phyloP scores from a whole-genome alignment of 306 rosid genomes.

The Quercus wislizeni region DNA sequence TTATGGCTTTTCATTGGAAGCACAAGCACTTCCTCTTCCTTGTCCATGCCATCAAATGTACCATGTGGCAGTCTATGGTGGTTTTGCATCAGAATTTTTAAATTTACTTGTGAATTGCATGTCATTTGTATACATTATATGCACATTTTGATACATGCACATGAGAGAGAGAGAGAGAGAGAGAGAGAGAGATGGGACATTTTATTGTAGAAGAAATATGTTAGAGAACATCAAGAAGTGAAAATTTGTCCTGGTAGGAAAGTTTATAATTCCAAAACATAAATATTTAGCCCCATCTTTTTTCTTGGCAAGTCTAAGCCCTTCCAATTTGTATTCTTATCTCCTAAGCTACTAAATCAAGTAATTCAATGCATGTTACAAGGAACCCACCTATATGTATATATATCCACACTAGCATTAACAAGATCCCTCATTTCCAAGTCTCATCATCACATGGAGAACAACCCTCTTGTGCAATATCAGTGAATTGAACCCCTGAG shows the following conservation, averaged over 20 bases:
- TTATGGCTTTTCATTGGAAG: too few species aligned
- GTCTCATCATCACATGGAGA: constrained; percentile 42
- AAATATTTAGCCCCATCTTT: background rate
- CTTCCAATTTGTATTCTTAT: background rate
- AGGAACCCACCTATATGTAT: background rate
- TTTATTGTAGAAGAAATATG: background rate
- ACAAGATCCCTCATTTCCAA: constrained; percentile 33
- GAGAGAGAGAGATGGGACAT: background rate
- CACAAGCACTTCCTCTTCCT: too few species aligned
- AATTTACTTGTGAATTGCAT: too few species aligned
- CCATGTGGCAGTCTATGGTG: background rate
- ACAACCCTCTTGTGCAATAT: constrained; percentile 76
- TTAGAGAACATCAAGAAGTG: background rate
- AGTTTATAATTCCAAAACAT: background rate
- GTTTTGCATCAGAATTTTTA: background rate
- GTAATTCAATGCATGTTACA: background rate
- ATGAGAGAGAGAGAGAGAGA: too few species aligned
- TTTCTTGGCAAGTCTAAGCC: background rate
- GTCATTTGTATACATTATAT: too few species aligned
- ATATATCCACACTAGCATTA: background rate
- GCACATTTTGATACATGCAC: too few species aligned
- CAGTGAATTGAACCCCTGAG: constrained; percentile 62
- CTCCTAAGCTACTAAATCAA: background rate
- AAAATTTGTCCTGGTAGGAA: background rate
- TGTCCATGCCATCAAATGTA: background rate